Percentiles rank a stretch among this genome's conserved stretches.
These are phyloP conservation scores for Debaryomyces sp. DNA, from an alignment of 1,139 yeast genomes.

Conservation along the genomic window DNA sequence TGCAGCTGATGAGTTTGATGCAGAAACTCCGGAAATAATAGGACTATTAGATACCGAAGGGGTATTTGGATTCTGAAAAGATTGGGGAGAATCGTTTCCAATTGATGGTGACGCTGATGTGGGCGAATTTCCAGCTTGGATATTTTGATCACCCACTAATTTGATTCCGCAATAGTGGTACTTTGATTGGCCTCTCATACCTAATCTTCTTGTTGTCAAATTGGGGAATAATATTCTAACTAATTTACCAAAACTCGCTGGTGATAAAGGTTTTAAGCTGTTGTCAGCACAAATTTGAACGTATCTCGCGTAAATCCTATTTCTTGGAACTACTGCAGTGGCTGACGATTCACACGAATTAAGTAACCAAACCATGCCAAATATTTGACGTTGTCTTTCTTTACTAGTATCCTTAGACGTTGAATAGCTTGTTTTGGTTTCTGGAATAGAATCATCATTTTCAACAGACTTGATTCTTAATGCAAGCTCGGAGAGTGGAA, in stretches of 20 bases:
- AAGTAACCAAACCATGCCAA: conserved; percentile 81
- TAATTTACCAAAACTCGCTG: conserved; percentile 86
- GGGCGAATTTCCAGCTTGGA: conserved; percentile 27
- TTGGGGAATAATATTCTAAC: conserved; percentile 75
- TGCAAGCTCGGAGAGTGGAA: conserved; percentile 56
- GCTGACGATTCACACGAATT: conserved; percentile 66
- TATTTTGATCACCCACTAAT: conserved; percentile 53
- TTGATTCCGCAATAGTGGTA: conserved; percentile 89
- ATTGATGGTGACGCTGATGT: conserved; percentile 24
- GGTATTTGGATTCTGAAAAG: conserved; percentile 25
- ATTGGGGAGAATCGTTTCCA: conserved; percentile 15
- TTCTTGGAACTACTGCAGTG: conserved; percentile 81
- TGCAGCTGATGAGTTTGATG: conserved; percentile 14
- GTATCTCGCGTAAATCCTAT: conserved; percentile 79
- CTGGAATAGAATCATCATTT: conserved; percentile 23
- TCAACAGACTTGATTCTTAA: conserved; percentile 51
- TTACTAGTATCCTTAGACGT: conserved; percentile 29
- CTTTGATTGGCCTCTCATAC: conserved; percentile 86
- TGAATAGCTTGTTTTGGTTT: conserved; percentile 12
- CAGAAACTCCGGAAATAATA: conserved; percentile 14
- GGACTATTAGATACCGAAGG: conserved; percentile 30
- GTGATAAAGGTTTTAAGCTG: conserved; percentile 71
- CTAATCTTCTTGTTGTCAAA: conserved; percentile 80
- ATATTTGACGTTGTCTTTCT: conserved; percentile 73
- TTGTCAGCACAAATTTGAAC: conserved; percentile 71